A percentile compares a stretch with the other conserved stretches of the same genome.
These are phyloP conservation scores for Fusarium sambucinum DNA, from an alignment of 2,329 filamentous ascomycete species.

Conservation along the genomic window DNA sequence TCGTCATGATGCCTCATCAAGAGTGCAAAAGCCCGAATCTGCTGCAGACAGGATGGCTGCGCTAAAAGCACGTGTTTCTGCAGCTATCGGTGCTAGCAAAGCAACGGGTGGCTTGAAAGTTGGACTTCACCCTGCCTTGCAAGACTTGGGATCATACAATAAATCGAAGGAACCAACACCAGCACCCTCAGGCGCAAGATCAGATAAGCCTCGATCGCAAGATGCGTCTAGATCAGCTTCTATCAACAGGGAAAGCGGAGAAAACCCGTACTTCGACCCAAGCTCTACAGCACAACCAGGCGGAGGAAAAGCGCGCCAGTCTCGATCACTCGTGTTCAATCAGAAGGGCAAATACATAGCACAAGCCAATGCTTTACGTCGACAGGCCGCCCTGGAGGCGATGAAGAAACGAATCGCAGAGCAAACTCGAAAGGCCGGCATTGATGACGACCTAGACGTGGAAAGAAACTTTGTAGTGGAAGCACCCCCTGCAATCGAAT, in stretches of 20 bases:
- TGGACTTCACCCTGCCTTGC: slow-evolving; percentile 81
- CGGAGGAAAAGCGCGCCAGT: slow-evolving; percentile 71
- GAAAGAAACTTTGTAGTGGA: slow-evolving; percentile 92
- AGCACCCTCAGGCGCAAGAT: slow-evolving; percentile 29
- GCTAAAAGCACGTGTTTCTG: slow-evolving; percentile 82
- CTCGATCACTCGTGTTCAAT: slow-evolving; percentile 88
- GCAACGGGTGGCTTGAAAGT: slow-evolving; percentile 78
- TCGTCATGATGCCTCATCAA: slow-evolving; percentile 65
- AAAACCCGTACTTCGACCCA: slow-evolving; percentile 86
- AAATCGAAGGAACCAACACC: slow-evolving; percentile 53
- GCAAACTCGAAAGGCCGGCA: slow-evolving; percentile 87
- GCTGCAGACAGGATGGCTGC: slow-evolving; percentile 77
- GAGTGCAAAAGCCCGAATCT: slow-evolving; percentile 68
- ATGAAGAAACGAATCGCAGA: slow-evolving; percentile 95
- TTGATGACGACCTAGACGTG: slow-evolving; percentile 89
- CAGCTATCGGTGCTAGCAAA: slow-evolving; percentile 73
- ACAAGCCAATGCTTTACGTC: slow-evolving; percentile 88
- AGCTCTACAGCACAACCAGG: slow-evolving; percentile 70
- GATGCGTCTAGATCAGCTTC: slow-evolving; percentile 41
- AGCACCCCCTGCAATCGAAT: slow-evolving; percentile 88
- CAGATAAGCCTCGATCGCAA: slow-evolving; percentile 32
- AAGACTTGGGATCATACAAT: slow-evolving; percentile 64
- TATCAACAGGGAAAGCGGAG: slow-evolving; percentile 22
- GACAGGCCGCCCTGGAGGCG: slow-evolving; percentile 88
- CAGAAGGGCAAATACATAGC: slow-evolving; percentile 97